Base-by-base conservation (phyloP, 352 stramenopile species). In the Phytophthora constricta region DNA sequence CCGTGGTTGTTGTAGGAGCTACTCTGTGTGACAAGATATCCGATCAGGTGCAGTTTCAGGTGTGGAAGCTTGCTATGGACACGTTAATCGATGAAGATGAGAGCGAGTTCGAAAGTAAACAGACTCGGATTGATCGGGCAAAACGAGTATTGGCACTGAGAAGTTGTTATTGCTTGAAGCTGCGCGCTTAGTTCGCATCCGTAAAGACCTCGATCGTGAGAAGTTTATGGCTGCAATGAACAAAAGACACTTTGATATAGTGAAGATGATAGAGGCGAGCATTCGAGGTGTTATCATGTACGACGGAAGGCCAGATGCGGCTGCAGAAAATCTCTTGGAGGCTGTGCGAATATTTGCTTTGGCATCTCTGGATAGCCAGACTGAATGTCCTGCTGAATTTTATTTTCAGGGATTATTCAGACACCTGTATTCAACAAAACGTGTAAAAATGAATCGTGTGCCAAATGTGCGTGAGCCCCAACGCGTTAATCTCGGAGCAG, bases 121-220 rank as follows among this genome's bases (percentile, higher is more conserved):
- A n/a, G n/a, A n/a, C n/a, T n/a, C n/a, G n/a, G n/a, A n/a, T n/a
- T n/a, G 41, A 9, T 5, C 25, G 41, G 34, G 52, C 51, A 26
- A 62, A 46, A 20, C 51, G 22, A 57, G 11, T 19, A 1, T 31
- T 72, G 19, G 20, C 34, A 37, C 5, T 63, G 9, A 58, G 62
- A 26, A 72, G 65, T 22, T 62, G 50, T 0, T 72, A 72, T 62
- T 22, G 43, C 2, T 72, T 1, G 65, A 72, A 48, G 34, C 58
- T 11, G 34, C 63, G 14, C 58, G 65, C 20, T 19, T 72, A 5
- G 2, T 28, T 43, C 58, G 64, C 10, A 34, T 57, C 4, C 57
- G 51, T 27, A 59, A 37, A 16, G 50, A 68, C 42, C 17, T 17
- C 28, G 42, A 4, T n/a, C 28, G 5, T 5, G 34, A 63, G 37